Conservation (phyloP, 1,284 basidiomycete species). For the Apiotrichum mycotoxinovorans region DNA sequence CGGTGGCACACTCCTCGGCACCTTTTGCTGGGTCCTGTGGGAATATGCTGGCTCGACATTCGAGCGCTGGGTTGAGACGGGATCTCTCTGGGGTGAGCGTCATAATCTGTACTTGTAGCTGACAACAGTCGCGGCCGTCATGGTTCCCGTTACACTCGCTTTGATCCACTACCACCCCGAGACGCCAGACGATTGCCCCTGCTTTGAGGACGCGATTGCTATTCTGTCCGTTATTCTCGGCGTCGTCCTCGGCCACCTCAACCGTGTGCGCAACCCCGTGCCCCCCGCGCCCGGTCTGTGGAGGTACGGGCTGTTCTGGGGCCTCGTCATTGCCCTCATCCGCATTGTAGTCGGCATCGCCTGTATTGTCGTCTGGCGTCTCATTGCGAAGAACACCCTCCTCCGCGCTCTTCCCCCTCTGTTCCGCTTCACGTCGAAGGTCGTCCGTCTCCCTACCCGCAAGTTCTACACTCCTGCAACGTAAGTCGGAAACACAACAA, state of each 20-base stretch:
- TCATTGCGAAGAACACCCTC: constrained; percentile 71
- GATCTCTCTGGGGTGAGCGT: constrained; percentile 57
- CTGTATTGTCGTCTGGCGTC: constrained; percentile 75
- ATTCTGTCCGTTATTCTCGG: constrained; percentile 82
- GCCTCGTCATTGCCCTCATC: constrained; percentile 51
- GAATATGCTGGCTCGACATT: constrained; percentile 42
- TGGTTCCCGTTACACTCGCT: constrained; percentile 64
- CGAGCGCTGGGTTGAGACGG: constrained; percentile 53
- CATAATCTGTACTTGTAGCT: neutral
- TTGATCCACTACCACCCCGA: constrained; percentile 85
- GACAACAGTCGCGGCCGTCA: constrained; percentile 61
- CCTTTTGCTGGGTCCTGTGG: constrained; percentile 62
- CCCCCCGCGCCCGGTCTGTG: constrained; percentile 3
- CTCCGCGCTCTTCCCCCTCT: constrained; percentile 72
- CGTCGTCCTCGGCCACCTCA: constrained; percentile 66
- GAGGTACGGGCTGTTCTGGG: constrained; percentile 5
- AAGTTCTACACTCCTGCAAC: constrained; percentile 84
- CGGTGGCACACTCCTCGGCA: constrained; percentile 64
- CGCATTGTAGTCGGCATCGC: constrained; percentile 62
- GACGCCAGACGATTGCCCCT: constrained; percentile 92
- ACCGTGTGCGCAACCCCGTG: constrained; percentile 22
- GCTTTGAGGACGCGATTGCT: constrained; percentile 96
- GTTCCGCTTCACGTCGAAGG: constrained; percentile 64
- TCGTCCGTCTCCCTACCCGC: constrained; percentile 59
- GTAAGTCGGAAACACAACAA: too few species aligned